Base-by-base conservation (phyloP, 768 basidiomycete genomes). In the Amanita brunnescens region DNA sequence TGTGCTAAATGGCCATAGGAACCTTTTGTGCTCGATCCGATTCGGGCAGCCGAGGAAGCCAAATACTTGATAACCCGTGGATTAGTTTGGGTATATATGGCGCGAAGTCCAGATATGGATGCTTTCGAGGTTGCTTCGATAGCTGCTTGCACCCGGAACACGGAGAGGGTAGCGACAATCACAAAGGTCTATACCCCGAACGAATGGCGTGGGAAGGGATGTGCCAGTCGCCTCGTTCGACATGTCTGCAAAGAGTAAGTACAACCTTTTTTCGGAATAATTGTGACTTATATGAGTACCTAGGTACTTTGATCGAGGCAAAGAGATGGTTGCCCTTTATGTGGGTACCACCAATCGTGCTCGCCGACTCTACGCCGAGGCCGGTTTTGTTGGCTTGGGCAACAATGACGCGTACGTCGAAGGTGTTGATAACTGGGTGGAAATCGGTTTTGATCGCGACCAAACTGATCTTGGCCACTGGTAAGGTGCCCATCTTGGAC, bases 181-280 rank as follows among this genome's bases (percentile, higher is more conserved):
- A 83, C 83, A 34, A 89, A 90, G 62, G 86, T 89, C 0, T 83
- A 70, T 59, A 89, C 87, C 0, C 67, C 72, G 42, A 68, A 76
- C 0, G 33, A 57, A 2, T 83, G 77, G 73, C 70, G 82, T 39
- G 61, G 73, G 0, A 66, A 61, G 1, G 76, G 81, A 3, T 83
- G 75, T 56, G 87, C 87, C 0, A 78, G 78, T 59, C 71, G 76
- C 6, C 75, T 90, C 14, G 75, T 83, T 1, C 72, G 79, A 5
- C 66, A 69, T 13, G 83, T 87, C 20, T 79, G 77, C 57, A 64
- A 70, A 54, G 62, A 77, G 77, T 84, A 60, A 57, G 78, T 72
- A 12, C 6, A 30, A 14, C 24, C 47, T 12, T 26, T 33, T 41
- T 10, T 16, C 8, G 49, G 2, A 29, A 6, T 1, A 37, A 10